phyloP scores from a whole-genome alignment of 805 yeast species.

The Teunomyces tritomae region DNA sequence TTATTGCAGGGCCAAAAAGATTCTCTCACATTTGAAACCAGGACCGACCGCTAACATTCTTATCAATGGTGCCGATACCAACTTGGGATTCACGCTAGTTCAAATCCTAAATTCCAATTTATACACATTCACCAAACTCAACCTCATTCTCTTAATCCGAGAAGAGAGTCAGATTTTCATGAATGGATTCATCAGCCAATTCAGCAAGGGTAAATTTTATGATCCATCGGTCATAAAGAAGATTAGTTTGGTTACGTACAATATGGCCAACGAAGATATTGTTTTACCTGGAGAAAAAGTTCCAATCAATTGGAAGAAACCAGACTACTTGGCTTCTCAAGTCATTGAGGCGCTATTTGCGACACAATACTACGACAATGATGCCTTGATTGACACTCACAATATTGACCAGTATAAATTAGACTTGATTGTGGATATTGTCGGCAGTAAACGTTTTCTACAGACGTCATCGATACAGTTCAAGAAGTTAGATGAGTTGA shows the following conservation, averaged over 20 bases:
- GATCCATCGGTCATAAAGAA: conserved; percentile 21
- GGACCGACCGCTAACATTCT: conserved; percentile 25
- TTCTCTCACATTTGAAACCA: conserved; percentile 24
- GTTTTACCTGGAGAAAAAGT: conserved; percentile 33
- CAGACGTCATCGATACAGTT: conserved; percentile 28
- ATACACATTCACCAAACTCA: conserved; percentile 23
- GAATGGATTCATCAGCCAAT: conserved; percentile 17
- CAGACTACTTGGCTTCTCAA: conserved; percentile 37
- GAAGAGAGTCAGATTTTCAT: conserved; percentile 19
- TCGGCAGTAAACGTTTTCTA: conserved; percentile 38
- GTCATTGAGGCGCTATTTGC: conserved; percentile 32
- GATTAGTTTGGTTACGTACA: conserved; percentile 30
- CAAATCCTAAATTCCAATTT: conserved; percentile 31
- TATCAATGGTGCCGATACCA: conserved; percentile 44
- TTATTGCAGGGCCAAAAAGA: conserved; percentile 38
- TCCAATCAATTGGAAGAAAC: conserved; percentile 36
- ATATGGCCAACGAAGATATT: conserved; percentile 33
- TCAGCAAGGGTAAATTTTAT: conserved; percentile 16
- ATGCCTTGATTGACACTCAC: conserved; percentile 13
- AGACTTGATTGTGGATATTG: conserved; percentile 38
- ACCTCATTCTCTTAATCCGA: conserved; percentile 30
- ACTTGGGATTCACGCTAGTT: conserved; percentile 33
- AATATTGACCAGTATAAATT: conserved; percentile 27
- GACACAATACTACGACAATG: conserved; percentile 17
- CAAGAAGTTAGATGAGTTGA: conserved; percentile 26